A percentile compares a stretch with the other conserved stretches of the same genome.
These are phyloP conservation scores for Fraxinus ornus DNA, from an alignment of 305 asterid species.

Conservation along the genomic window DNA sequence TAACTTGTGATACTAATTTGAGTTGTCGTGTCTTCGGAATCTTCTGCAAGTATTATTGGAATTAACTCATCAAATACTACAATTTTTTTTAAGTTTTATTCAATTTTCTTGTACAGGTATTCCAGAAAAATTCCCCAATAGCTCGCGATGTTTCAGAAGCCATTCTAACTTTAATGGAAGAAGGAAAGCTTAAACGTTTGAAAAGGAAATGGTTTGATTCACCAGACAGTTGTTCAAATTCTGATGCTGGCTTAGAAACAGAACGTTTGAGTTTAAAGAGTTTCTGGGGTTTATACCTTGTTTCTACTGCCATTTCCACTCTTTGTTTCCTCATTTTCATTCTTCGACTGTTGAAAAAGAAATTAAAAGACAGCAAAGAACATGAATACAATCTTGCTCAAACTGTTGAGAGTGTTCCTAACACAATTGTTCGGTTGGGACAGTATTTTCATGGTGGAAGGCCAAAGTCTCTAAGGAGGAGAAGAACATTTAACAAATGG, in stretches of 20 bases:
- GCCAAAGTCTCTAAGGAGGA: background rate
- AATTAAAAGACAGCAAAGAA: background rate
- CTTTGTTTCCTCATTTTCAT: conserved; percentile 26
- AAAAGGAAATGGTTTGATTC: conserved; percentile 25
- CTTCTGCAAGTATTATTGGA: background rate
- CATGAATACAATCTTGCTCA: background rate
- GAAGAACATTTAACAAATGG: background rate
- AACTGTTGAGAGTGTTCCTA: background rate
- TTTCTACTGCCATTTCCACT: conserved; percentile 30
- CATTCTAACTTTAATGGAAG: conserved; percentile 29
- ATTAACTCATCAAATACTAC: background rate
- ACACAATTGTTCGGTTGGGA: background rate
- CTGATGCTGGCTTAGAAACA: background rate
- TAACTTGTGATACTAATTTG: background rate
- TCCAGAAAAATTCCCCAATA: conserved; percentile 41
- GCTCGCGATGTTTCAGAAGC: conserved; percentile 40
- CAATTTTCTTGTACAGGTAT: conserved; percentile 26
- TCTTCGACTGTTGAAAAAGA: conserved; percentile 6
- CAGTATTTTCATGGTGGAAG: background rate
- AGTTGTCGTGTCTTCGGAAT: background rate
- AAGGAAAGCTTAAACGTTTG: conserved; percentile 22
- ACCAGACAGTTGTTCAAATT: conserved; percentile 21
- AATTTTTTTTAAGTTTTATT: background rate
- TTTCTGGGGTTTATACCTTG: conserved; percentile 40
- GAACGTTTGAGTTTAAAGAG: conserved; percentile 30